Conservation (phyloP, 2,329 filamentous ascomycete genomes). For the Aureobasidium mangrovei region DNA sequence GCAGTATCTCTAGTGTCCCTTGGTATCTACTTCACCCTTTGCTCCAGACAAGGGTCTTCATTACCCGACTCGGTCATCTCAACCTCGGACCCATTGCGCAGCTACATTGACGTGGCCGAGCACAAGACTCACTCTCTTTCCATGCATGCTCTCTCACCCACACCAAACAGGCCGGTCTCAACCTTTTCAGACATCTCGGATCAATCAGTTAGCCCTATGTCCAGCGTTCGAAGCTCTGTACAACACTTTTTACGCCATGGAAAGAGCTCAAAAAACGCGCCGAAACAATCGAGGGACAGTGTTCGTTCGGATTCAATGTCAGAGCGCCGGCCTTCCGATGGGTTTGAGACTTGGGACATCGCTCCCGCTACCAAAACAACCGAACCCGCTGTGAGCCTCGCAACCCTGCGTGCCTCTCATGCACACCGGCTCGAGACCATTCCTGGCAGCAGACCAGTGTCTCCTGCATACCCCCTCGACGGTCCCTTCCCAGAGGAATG, state of each 20-base stretch:
- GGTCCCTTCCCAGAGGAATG: conserved; percentile 31
- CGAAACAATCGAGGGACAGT: not conserved
- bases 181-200: conserved; percentile 15
- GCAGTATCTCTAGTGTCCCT: conserved; percentile 21
- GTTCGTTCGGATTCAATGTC: conserved; percentile 25
- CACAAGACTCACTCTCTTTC: conserved; percentile 1
- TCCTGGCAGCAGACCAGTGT: conserved; percentile 56
- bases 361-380: conserved; percentile 49
- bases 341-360: conserved; percentile 65
- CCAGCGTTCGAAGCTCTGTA: conserved; percentile 22
- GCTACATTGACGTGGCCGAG: not conserved
- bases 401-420: conserved; percentile 23
- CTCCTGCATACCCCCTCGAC: conserved; percentile 53
- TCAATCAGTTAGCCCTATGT: conserved; percentile 17
- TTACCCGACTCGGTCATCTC: conserved; percentile 6
- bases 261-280: not conserved
- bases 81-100: not conserved
- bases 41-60: conserved; percentile 15
- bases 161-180: conserved; percentile 18
- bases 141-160: not conserved
- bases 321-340: conserved; percentile 39
- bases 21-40: conserved; percentile 21
- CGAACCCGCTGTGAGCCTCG: conserved; percentile 30
- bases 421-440: conserved; percentile 60
- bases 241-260: conserved; percentile 37